Evolutionary conservation across 139 green algal species (phyloP).

Genomic region (Limnomonas spitsbergensis): DNA sequence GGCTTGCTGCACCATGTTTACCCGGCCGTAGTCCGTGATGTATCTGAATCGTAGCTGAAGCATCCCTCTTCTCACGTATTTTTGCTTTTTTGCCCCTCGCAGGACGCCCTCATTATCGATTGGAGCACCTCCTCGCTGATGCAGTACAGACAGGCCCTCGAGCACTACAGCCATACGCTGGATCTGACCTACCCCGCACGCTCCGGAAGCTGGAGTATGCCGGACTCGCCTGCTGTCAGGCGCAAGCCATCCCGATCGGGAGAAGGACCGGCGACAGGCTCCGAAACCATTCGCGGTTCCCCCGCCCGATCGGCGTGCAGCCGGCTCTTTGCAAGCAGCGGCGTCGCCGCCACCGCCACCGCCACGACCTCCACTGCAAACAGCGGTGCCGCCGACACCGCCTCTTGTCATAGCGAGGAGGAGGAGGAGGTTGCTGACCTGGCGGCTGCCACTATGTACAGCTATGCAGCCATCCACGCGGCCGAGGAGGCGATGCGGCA

Average conservation of each 20-base stretch:
- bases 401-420: background rate
- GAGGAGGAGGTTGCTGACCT: background rate
- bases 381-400: background rate
- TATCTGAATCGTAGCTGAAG: background rate
- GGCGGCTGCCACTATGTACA: background rate
- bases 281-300: no score
- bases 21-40: background rate
- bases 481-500: background rate
- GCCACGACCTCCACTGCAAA: background rate
- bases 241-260: no score
- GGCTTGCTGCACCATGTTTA: background rate
- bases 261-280: no score
- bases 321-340: no score
- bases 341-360: background rate
- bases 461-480: background rate
- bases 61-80: background rate
- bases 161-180: conserved; percentile 2
- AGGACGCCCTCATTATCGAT: conserved; percentile 5
- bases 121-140: conserved; percentile 1
- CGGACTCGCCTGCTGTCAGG: no score
- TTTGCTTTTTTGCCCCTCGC: no score
- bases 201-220: no score
- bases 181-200: background rate
- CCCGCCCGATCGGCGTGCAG: no score
- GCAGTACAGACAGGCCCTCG: background rate